Evolutionary conservation across 176 grass and related monocot genomes (phyloP), one percentile per base, ranked within the genome.

Genomic region (Echinochloa phyllopogon): DNA sequence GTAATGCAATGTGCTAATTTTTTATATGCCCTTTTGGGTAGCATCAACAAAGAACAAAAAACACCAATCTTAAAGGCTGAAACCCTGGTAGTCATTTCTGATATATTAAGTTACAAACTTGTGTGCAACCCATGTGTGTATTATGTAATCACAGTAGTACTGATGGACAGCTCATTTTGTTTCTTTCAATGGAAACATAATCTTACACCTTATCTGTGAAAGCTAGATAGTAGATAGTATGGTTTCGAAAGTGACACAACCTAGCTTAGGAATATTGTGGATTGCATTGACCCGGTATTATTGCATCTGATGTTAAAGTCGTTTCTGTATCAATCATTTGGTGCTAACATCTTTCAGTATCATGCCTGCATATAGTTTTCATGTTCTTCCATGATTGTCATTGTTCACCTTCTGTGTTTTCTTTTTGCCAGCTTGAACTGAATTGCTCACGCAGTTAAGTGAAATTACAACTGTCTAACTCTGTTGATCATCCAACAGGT

Each of bases 401-500:
- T 50, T 24, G 51, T 58, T 38, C 7, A 16, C 0, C 21, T 77
- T 75, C 8, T 8, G 4, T 3, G 14, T 74, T 53, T 8, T 36
- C 0, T 43, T 75, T 84, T 83, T 57, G 5, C 38, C 82, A 43
- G 40, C 79, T 37, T 39, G 6, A 27, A 51, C 75, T 50, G 38
- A 43, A 58, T 44, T 43, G 39, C 36, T 17, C 16, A 18, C 23
- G 13, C 20, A 53, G 8, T 55, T 69, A 29, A 6, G 24, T 6
- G 39, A 52, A 81, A 40, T 12, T 55, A 42, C 68, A 40, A 83
- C 45, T 86, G 18, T 60, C 27, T 88, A 69, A 86, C 17, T 77
- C 21, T 65, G 9, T 77, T 81, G 42, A 72, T 88, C 64, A 33
- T 68, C 25, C 57, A 61, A 88, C 88, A 99, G 97, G 97, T 99